phyloP scores from a whole-genome alignment of 108 stramenopile genomes.

The Nannochloropsis salina region DNA sequence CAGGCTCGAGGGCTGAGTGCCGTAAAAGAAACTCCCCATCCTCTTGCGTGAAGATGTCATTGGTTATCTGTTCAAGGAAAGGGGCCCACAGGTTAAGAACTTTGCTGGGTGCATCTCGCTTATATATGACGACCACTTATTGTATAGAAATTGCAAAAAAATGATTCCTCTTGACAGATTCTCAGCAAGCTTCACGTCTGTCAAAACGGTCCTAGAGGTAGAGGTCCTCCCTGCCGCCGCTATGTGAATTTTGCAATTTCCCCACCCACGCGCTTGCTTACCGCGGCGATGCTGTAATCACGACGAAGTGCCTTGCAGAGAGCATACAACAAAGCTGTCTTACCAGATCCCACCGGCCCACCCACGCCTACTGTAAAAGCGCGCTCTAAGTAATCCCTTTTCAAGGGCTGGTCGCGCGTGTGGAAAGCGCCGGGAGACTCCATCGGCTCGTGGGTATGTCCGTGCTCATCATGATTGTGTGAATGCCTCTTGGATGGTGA shows the following conservation, averaged over 20 bases:
- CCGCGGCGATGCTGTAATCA: slow-evolving; percentile 51
- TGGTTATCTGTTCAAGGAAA: slow-evolving; percentile 63
- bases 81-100: too few species aligned
- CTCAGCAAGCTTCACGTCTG: too few species aligned
- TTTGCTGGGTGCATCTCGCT: too few species aligned
- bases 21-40: slow-evolving; percentile 88
- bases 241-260: too few species aligned
- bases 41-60: slow-evolving; percentile 97
- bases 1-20: slow-evolving; percentile 64
- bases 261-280: neutral
- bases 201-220: too few species aligned
- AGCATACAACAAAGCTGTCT: slow-evolving; percentile 73
- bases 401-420: slow-evolving; percentile 44
- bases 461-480: slow-evolving; percentile 33
- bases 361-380: slow-evolving; percentile 88
- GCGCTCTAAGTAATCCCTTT: slow-evolving; percentile 52
- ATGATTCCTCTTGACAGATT: too few species aligned
- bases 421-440: slow-evolving; percentile 40
- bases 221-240: too few species aligned
- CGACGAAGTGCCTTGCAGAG: slow-evolving; percentile 63
- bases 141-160: too few species aligned
- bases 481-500: neutral
- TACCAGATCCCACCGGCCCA: slow-evolving; percentile 78
- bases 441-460: slow-evolving; percentile 44
- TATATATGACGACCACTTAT: too few species aligned